Base-by-base conservation (phyloP, 305 asterid species). In the Nicotiana rustica region DNA sequence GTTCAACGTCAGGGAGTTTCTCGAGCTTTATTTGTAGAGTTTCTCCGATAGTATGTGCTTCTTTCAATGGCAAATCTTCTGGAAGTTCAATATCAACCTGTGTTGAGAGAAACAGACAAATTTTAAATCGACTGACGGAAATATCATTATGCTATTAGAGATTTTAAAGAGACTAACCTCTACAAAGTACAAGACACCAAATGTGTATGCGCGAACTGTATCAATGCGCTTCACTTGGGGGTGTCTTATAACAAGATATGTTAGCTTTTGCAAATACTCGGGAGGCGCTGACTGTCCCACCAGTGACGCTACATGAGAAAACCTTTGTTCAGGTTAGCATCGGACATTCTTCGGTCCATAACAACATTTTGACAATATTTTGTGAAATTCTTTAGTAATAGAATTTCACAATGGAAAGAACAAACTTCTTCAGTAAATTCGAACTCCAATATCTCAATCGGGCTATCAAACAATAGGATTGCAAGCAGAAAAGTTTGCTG, bases 191-290 rank as follows among this genome's bases (percentile, higher is more conserved):
- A 94, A 64, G 10, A 87, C 94, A 4, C 98, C 98, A 86, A 94
- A 94, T n/a, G 98, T 94, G 89, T 94, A 94, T 33, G 98, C 98
- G 6, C 97, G 96, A 56, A 94, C 92, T 10, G 98, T 94, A 84
- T 94, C 98, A 21, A 94, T 60, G 4, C 96, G 98, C 86, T 92
- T 90, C 79, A 92, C 87, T 75, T 85, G 82, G 57, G 98, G 98
- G 85, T 94, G 97, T 83, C 95, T 87, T 55, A 90, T 83, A 52
- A 89, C 96, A n/a, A 94, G 92, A 87, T 94, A 94, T 0, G 97
- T 94, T 85, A 92, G 55, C 83, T 92, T 94, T 84, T 89, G 95
- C 86, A 94, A 67, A 64, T 90, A 83, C 82, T 94, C 95, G 4
- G 97, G 93, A 17, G 93, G 91, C 14, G 98, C 96, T 5, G 98